Percentiles rank a stretch among this genome's conserved stretches.
phyloP scores from a whole-genome alignment of 129 eudicot genomes.

The Calendula officinalis region DNA sequence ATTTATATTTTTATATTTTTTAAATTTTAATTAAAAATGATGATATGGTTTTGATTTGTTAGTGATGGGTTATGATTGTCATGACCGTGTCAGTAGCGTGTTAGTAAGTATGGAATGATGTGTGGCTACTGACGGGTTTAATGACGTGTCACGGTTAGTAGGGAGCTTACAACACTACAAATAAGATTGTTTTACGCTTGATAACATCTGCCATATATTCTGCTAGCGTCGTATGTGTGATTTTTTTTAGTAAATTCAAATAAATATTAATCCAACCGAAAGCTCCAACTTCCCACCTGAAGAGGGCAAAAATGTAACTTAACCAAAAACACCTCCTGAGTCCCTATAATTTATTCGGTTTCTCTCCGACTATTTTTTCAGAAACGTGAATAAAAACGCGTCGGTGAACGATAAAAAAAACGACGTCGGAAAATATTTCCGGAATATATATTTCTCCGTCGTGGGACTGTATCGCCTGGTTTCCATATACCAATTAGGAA shows the following conservation, averaged over 20 bases:
- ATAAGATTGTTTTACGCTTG: too few species aligned
- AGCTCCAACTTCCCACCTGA: not conserved
- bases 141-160: too few species aligned
- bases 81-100: too few species aligned
- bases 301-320: constrained; percentile 24
- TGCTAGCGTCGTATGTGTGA: not conserved
- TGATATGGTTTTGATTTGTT: too few species aligned
- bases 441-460: constrained; percentile 16
- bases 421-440: constrained; percentile 13
- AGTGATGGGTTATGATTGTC: too few species aligned
- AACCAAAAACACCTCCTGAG: not conserved
- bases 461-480: constrained; percentile 1
- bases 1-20: too few species aligned
- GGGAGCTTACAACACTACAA: too few species aligned
- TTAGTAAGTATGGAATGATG: too few species aligned
- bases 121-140: too few species aligned
- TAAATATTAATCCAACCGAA: not conserved
- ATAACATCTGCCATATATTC: too few species aligned
- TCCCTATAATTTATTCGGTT: constrained; percentile 19
- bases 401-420: not conserved
- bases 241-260: not conserved
- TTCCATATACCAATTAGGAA: not conserved
- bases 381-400: not conserved
- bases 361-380: constrained; percentile 8
- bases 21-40: too few species aligned